These are phyloP conservation scores for Thelephora terrestris DNA, from an alignment of 1,284 basidiomycete species.

Conservation along the genomic window DNA sequence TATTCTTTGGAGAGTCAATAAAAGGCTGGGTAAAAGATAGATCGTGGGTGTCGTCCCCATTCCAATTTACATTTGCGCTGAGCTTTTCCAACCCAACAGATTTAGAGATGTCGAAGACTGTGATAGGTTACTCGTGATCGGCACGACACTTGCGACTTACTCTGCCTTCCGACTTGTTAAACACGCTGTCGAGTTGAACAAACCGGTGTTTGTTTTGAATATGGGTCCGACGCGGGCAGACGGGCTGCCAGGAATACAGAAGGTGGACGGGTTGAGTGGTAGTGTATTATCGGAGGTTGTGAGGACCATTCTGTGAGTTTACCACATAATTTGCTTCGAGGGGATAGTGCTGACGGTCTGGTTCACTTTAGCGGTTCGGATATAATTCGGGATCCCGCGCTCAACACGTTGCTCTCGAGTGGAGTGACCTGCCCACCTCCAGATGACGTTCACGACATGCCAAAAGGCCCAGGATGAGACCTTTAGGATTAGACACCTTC, in stretches of 20 bases:
- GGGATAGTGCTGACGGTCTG: background rate
- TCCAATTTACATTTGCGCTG: background rate
- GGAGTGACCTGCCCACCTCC: slow-evolving; percentile 43
- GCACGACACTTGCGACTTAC: slow-evolving; percentile 87
- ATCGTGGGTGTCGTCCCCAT: slow-evolving; percentile 43
- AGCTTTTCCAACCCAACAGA: slow-evolving; percentile 24
- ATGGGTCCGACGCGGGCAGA: slow-evolving; percentile 83
- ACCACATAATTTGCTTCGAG: background rate
- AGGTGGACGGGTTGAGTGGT: slow-evolving; percentile 68
- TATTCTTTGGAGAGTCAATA: slow-evolving; percentile 88
- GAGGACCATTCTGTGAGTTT: slow-evolving; percentile 43
- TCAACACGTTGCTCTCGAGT: slow-evolving; percentile 40
- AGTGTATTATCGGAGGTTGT: slow-evolving; percentile 58
- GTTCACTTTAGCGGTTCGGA: slow-evolving; percentile 27
- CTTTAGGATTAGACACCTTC: no score
- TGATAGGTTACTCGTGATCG: slow-evolving; percentile 69
- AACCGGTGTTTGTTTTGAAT: slow-evolving; percentile 75
- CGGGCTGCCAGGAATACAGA: slow-evolving; percentile 57
- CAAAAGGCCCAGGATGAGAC: slow-evolving; percentile 12
- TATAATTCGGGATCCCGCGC: slow-evolving; percentile 28
- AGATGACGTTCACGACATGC: slow-evolving; percentile 27
- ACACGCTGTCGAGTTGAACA: slow-evolving; percentile 63
- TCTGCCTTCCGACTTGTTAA: slow-evolving; percentile 65
- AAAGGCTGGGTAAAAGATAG: slow-evolving; percentile 47
- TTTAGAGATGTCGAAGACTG: slow-evolving; percentile 49